phyloP scores from a whole-genome alignment of 257 asterid genomes.

The Solanum clarkiae region DNA sequence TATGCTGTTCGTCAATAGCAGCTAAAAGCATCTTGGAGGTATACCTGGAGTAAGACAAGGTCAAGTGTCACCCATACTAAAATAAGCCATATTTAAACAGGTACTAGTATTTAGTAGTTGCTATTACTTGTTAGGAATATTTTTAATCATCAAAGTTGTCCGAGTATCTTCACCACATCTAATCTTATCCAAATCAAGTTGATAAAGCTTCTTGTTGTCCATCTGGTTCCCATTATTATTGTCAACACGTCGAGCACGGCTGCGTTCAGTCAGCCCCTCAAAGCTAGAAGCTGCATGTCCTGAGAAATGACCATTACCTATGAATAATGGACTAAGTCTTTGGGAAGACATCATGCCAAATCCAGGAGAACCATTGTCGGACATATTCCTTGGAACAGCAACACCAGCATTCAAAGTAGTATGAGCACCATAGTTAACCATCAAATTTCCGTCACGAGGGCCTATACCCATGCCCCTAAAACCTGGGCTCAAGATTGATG shows the following conservation, averaged over 20 bases:
- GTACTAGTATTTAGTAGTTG: not conserved
- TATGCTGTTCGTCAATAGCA: slow-evolving; percentile 51
- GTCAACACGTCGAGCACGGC: slow-evolving; percentile 21
- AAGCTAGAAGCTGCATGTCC: slow-evolving; percentile 11
- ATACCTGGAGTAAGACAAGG: slow-evolving; percentile 31
- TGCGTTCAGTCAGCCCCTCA: slow-evolving; percentile 35
- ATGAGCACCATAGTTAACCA: slow-evolving; percentile 19
- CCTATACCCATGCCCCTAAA: slow-evolving; percentile 14
- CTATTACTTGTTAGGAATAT: slow-evolving; percentile 77
- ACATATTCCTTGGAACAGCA: slow-evolving; percentile 19
- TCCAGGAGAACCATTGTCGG: slow-evolving; percentile 31
- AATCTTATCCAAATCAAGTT: slow-evolving; percentile 59
- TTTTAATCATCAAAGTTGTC: slow-evolving; percentile 72
- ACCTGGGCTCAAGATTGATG: slow-evolving; percentile 13
- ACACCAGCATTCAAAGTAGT: slow-evolving; percentile 3
- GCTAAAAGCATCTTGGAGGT: slow-evolving; percentile 72
- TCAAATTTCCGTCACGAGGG: slow-evolving; percentile 10
- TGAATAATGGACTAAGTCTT: slow-evolving; percentile 21
- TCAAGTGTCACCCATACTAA: not conserved
- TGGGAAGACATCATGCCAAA: slow-evolving; percentile 29
- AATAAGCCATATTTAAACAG: not conserved
- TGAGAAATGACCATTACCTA: slow-evolving; percentile 18
- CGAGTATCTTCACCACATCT: slow-evolving; percentile 49
- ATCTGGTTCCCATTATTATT: slow-evolving; percentile 22
- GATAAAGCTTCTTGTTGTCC: slow-evolving; percentile 41